Conservation (phyloP, 1,284 basidiomycete species). For the Leccinum fallax region DNA sequence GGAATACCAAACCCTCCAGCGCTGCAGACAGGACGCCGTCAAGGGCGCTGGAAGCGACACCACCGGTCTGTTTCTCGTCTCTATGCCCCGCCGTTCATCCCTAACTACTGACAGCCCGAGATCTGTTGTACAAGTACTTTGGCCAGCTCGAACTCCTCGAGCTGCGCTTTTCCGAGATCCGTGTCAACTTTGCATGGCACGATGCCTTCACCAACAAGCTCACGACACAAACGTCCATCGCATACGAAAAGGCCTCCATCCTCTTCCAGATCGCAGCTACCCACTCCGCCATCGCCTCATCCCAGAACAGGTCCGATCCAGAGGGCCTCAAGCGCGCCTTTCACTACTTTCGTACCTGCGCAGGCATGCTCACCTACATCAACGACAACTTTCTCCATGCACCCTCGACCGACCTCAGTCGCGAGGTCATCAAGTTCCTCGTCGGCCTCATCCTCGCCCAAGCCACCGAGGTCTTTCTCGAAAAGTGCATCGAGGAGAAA, state of each 20-base stretch:
- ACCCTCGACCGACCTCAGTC: slow-evolving; percentile 93
- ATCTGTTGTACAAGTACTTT: slow-evolving; percentile 99
- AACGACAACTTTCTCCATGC: slow-evolving; percentile 98
- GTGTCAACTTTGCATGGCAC: slow-evolving; percentile 94
- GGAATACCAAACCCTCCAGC: not conserved
- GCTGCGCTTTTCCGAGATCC: slow-evolving; percentile 94
- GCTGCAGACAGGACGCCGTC: slow-evolving; percentile 2
- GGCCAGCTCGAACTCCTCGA: slow-evolving; percentile 98
- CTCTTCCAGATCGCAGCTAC: slow-evolving; percentile 97
- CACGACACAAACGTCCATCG: slow-evolving; percentile 94
- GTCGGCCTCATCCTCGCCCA: slow-evolving; percentile 88
- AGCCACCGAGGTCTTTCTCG: slow-evolving; percentile 95
- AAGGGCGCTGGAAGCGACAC: slow-evolving; percentile 77
- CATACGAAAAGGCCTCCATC: slow-evolving; percentile 97
- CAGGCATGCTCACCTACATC: slow-evolving; percentile 98
- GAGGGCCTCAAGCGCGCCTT: slow-evolving; percentile 97
- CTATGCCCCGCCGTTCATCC: slow-evolving; percentile 4
- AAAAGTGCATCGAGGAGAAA: slow-evolving; percentile 92
- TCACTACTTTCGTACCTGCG: slow-evolving; percentile 89
- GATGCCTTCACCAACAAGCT: slow-evolving; percentile 96
- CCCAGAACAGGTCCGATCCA: slow-evolving; percentile 82
- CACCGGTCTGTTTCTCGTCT: slow-evolving; percentile 64
- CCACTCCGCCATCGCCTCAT: slow-evolving; percentile 86
- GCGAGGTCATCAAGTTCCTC: slow-evolving; percentile 93
- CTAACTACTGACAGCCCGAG: slow-evolving; percentile 60